These are phyloP conservation scores for Drechslera avenae DNA, from an alignment of 2,329 filamentous ascomycete genomes.

Conservation along the genomic window DNA sequence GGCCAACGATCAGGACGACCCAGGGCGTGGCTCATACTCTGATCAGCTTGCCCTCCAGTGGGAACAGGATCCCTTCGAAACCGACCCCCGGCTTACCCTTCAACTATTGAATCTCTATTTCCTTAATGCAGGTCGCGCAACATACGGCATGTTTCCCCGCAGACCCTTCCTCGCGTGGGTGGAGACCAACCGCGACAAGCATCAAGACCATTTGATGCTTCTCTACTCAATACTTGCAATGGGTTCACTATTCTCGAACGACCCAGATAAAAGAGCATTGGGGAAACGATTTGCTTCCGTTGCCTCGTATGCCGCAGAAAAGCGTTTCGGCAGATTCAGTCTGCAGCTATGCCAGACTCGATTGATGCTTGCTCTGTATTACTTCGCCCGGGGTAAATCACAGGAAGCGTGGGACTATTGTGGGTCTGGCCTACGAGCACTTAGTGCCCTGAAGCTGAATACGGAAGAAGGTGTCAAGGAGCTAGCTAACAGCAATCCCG, in stretches of 20 bases:
- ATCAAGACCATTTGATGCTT: conserved; percentile 62
- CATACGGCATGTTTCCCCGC: conserved; percentile 62
- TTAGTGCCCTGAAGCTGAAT: conserved; percentile 66
- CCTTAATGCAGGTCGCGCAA: conserved; percentile 59
- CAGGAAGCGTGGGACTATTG: conserved; percentile 68
- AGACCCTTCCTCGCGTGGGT: conserved; percentile 62
- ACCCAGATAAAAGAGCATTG: conserved; percentile 51
- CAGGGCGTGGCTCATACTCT: conserved; percentile 39
- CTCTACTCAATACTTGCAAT: conserved; percentile 65
- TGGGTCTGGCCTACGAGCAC: conserved; percentile 65
- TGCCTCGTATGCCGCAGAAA: conserved; percentile 62
- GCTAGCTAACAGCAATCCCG: conserved; percentile 52
- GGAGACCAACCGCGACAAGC: conserved; percentile 54
- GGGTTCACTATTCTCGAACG: conserved; percentile 60
- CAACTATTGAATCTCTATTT: conserved; percentile 64
- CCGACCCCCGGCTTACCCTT: conserved; percentile 56
- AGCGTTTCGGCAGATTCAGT: conserved; percentile 58
- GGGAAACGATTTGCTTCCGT: conserved; percentile 59
- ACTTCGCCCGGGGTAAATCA: conserved; percentile 65
- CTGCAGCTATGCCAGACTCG: conserved; percentile 71
- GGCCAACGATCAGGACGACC: conserved; percentile 35
- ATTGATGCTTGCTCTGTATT: conserved; percentile 69
- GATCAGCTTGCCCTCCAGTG: conserved; percentile 49
- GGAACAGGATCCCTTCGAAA: conserved; percentile 60
- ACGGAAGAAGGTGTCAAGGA: conserved; percentile 59